A percentile compares a stretch with the other conserved stretches of the same genome.
phyloP scores from a whole-genome alignment of 352 stramenopile genomes.

The Phytophthora ohioensis region DNA sequence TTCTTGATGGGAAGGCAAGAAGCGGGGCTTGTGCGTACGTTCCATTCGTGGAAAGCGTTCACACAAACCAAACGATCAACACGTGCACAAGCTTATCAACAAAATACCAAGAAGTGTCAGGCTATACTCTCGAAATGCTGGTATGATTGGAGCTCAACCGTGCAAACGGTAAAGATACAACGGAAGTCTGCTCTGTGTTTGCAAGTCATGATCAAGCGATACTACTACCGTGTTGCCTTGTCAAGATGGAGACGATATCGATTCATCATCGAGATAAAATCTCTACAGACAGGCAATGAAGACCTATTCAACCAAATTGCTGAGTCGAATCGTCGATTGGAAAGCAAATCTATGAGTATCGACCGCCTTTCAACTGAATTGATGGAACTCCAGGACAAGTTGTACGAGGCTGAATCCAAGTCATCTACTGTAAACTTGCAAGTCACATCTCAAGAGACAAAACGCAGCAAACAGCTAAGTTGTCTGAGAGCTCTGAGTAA shows the following conservation, averaged over 20 bases:
- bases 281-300: slow-evolving; percentile 16
- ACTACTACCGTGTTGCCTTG: slow-evolving; percentile 29
- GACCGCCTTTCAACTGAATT: slow-evolving; percentile 31
- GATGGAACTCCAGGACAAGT: slow-evolving; percentile 24
- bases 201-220: slow-evolving; percentile 10
- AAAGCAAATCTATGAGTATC: slow-evolving; percentile 18
- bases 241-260: slow-evolving; percentile 37
- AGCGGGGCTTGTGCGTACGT: slow-evolving; percentile 34
- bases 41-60: slow-evolving; percentile 43
- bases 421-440: slow-evolving; percentile 7
- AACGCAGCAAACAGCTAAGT: slow-evolving; percentile 6
- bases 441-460: slow-evolving; percentile 1
- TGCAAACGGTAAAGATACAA: slow-evolving; percentile 14
- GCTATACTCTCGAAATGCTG: slow-evolving; percentile 12
- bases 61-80: slow-evolving; percentile 1
- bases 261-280: slow-evolving; percentile 25
- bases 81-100: slow-evolving; percentile 12
- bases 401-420: slow-evolving; percentile 21
- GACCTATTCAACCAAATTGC: slow-evolving; percentile 18
- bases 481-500: slow-evolving; percentile 19
- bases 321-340: slow-evolving; percentile 12
- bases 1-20: slow-evolving; percentile 48
- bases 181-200: slow-evolving; percentile 13
- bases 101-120: slow-evolving; percentile 14
- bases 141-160: slow-evolving; percentile 17